Percentiles rank a stretch among this genome's conserved stretches.
Conservation (phyloP, 2,329 filamentous ascomycete genomes). For the Penicillium sp. region DNA sequence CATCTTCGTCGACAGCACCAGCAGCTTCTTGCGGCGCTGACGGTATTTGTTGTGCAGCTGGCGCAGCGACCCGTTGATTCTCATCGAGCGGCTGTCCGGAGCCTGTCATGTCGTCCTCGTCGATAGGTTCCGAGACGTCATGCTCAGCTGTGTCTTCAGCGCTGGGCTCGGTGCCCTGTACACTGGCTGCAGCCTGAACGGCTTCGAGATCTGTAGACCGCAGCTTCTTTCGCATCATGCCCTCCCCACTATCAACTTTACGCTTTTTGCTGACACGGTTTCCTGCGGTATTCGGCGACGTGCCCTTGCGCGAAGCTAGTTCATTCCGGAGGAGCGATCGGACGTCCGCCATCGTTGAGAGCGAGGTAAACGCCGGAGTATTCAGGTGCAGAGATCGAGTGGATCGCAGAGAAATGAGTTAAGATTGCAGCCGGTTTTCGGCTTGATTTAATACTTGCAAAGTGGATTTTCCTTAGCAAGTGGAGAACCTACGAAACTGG, state of each 20-base stretch:
- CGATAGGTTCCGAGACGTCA: conserved; percentile 26
- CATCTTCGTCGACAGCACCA: conserved; percentile 61
- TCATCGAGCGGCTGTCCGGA: conserved; percentile 19
- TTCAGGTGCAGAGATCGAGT: background rate
- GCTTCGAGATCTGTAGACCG: conserved; percentile 34
- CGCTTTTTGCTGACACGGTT: conserved; percentile 50
- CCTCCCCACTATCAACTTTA: conserved; percentile 47
- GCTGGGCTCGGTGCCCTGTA: conserved; percentile 23
- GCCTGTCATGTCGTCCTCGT: conserved; percentile 25
- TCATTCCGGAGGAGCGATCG: conserved; percentile 74
- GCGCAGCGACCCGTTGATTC: conserved; percentile 9
- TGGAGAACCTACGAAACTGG: conserved; percentile 19
- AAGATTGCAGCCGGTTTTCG: conserved; percentile 8
- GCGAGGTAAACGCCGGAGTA: background rate
- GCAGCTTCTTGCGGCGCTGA: conserved; percentile 10
- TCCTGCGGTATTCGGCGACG: conserved; percentile 44
- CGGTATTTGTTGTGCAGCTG: conserved; percentile 8
- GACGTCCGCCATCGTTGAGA: conserved; percentile 64
- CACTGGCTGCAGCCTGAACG: conserved; percentile 32
- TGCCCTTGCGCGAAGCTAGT: conserved; percentile 67
- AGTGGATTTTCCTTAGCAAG: conserved; percentile 19
- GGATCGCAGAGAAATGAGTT: background rate
- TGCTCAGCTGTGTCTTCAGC: conserved; percentile 26
- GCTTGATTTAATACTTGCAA: conserved; percentile 7
- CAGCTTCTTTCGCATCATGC: conserved; percentile 42